These are phyloP conservation scores for Tulasnella sp. DNA, from an alignment of 768 basidiomycete species.

Conservation along the genomic window DNA sequence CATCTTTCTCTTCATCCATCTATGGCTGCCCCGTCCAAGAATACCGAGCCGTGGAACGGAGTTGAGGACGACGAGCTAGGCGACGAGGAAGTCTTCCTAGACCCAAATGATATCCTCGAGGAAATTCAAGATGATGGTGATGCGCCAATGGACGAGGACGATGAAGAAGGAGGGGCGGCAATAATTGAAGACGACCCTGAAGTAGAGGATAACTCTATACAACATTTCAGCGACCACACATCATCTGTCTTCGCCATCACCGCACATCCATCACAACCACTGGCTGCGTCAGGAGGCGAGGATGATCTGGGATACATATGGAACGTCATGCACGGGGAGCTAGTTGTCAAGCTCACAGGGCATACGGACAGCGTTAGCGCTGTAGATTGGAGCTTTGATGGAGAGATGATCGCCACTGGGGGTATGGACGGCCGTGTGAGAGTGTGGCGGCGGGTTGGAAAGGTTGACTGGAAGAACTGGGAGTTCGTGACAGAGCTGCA, in stretches of 20 bases:
- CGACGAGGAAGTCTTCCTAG: constrained; percentile 50
- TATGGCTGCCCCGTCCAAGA: constrained; percentile 14
- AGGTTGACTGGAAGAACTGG: constrained; percentile 48
- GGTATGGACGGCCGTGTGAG: constrained; percentile 97
- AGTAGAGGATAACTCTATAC: constrained; percentile 54
- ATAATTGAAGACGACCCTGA: constrained; percentile 28
- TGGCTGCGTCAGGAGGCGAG: constrained; percentile 88
- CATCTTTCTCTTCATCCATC: not conserved
- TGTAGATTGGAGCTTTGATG: constrained; percentile 73
- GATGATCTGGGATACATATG: constrained; percentile 93
- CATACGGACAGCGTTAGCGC: constrained; percentile 85
- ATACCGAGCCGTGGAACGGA: constrained; percentile 29
- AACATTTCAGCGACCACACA: constrained; percentile 54
- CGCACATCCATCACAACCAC: constrained; percentile 64
- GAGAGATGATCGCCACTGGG: constrained; percentile 87
- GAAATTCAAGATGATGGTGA: constrained; percentile 52
- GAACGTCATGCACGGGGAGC: constrained; percentile 71
- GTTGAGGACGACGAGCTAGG: constrained; percentile 23
- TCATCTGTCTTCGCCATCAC: constrained; percentile 77
- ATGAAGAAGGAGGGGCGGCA: constrained; percentile 36
- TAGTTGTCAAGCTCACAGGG: constrained; percentile 75
- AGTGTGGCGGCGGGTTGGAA: constrained; percentile 70
- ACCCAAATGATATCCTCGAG: constrained; percentile 49
- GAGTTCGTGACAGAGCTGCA: constrained; percentile 89
- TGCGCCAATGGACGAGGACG: constrained; percentile 51